Conservation (phyloP, 2,329 filamentous ascomycete genomes). For the Apiospora arundinis region DNA sequence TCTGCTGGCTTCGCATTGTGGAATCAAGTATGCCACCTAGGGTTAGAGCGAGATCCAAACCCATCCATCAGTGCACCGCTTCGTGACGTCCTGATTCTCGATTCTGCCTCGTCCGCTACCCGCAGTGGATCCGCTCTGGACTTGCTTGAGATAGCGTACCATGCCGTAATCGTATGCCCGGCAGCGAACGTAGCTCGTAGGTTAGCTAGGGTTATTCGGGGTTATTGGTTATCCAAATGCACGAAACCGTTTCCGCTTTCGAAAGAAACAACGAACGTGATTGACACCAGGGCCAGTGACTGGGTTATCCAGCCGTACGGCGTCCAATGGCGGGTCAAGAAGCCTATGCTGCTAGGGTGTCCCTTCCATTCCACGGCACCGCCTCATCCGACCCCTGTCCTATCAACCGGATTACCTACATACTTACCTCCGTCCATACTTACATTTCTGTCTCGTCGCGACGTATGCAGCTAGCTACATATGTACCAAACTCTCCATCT, state of each 20-base stretch:
- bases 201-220: background rate
- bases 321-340: slow-evolving; percentile 4
- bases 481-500: background rate
- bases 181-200: background rate
- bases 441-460: background rate
- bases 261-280: background rate
- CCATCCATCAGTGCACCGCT: background rate
- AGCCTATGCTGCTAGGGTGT: background rate
- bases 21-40: background rate
- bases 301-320: slow-evolving; percentile 4
- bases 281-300: background rate
- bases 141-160: background rate
- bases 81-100: background rate
- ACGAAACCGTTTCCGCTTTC: slow-evolving; percentile 15
- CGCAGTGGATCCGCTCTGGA: background rate
- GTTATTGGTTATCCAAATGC: background rate
- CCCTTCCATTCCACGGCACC: background rate
- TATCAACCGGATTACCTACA: slow-evolving; percentile 2
- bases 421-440: background rate
- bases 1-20: background rate
- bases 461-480: background rate
- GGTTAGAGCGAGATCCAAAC: background rate
- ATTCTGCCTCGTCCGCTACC: background rate
- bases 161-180: background rate
- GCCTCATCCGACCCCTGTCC: background rate